phyloP scores from a whole-genome alignment of 2,329 filamentous ascomycete genomes.

The Lojkania enalia region DNA sequence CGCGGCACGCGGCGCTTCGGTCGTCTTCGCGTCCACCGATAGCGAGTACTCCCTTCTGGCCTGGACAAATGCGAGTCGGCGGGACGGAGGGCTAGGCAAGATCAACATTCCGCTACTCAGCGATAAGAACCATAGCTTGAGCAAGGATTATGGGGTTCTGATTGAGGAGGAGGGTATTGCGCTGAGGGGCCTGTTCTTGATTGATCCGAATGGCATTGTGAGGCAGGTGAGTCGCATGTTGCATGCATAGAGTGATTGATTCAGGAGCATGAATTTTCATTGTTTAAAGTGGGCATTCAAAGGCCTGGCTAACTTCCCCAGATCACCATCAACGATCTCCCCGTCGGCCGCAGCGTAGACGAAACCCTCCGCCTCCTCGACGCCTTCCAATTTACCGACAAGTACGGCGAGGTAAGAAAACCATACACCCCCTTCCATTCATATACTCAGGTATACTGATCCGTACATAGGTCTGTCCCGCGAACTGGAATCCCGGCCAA shows the following conservation, averaged over 20 bases:
- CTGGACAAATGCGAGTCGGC: conserved; percentile 61
- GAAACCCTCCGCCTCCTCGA: conserved; percentile 63
- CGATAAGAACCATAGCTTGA: conserved; percentile 64
- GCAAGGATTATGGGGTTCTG: conserved; percentile 65
- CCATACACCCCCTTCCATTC: neutral
- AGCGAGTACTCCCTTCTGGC: conserved; percentile 62
- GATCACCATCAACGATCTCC: conserved; percentile 68
- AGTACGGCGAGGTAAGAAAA: conserved; percentile 44
- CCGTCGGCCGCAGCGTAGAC: conserved; percentile 66
- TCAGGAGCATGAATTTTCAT: too few relatives aligned
- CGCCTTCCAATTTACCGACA: conserved; percentile 53
- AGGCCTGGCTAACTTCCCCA: conserved; percentile 33
- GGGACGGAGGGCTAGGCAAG: conserved; percentile 64
- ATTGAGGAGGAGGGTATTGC: conserved; percentile 67
- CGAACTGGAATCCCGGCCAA: conserved; percentile 48
- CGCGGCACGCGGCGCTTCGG: conserved; percentile 60
- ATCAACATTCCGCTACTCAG: conserved; percentile 65
- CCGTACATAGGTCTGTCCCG: conserved; percentile 42
- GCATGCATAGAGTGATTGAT: neutral
- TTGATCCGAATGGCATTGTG: conserved; percentile 64
- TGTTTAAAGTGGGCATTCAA: too few relatives aligned
- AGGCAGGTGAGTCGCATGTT: conserved; percentile 47
- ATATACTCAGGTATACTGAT: neutral
- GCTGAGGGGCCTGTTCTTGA: conserved; percentile 66
- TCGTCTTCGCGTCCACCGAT: conserved; percentile 66